phyloP scores from a whole-genome alignment of 2,329 filamentous ascomycete genomes.

The Scleromitrula shiraiana region DNA sequence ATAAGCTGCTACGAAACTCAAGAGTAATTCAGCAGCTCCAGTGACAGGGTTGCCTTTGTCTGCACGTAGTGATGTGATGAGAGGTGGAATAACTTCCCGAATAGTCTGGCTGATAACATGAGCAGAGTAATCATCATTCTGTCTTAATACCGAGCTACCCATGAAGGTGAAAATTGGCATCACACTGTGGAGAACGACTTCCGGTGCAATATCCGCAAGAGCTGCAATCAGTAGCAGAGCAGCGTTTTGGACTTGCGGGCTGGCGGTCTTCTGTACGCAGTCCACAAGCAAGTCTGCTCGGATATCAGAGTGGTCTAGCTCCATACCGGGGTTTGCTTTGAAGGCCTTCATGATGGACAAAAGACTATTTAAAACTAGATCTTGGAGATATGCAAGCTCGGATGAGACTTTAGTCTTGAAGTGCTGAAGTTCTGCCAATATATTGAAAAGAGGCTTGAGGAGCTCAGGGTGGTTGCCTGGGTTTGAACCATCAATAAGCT shows the following conservation, averaged over 20 bases:
- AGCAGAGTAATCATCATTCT: slow-evolving; percentile 94
- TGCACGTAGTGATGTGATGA: slow-evolving; percentile 77
- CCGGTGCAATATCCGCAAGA: slow-evolving; percentile 79
- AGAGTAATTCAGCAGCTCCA: slow-evolving; percentile 80
- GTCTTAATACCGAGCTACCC: slow-evolving; percentile 81
- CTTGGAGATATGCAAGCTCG: slow-evolving; percentile 84
- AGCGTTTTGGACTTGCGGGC: slow-evolving; percentile 87
- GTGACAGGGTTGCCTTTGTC: slow-evolving; percentile 70
- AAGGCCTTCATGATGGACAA: slow-evolving; percentile 76
- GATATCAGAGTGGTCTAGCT: slow-evolving; percentile 70
- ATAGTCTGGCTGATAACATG: slow-evolving; percentile 95
- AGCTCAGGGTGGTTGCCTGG: slow-evolving; percentile 70
- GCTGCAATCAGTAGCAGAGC: slow-evolving; percentile 82
- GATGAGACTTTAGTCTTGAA: slow-evolving; percentile 75
- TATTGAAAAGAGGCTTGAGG: slow-evolving; percentile 70
- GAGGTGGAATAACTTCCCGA: slow-evolving; percentile 83
- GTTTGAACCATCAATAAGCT: slow-evolving; percentile 75
- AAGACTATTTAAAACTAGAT: slow-evolving; percentile 72
- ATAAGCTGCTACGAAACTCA: slow-evolving; percentile 93
- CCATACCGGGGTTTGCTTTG: slow-evolving; percentile 50
- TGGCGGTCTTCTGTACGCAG: slow-evolving; percentile 85
- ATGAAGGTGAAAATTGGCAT: slow-evolving; percentile 99
- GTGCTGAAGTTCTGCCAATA: slow-evolving; percentile 79
- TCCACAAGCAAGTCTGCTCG: slow-evolving; percentile 88
- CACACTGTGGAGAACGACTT: slow-evolving; percentile 88